Conservation (phyloP, 371 early-diverging fungal species). For the Mortierella sp. region DNA sequence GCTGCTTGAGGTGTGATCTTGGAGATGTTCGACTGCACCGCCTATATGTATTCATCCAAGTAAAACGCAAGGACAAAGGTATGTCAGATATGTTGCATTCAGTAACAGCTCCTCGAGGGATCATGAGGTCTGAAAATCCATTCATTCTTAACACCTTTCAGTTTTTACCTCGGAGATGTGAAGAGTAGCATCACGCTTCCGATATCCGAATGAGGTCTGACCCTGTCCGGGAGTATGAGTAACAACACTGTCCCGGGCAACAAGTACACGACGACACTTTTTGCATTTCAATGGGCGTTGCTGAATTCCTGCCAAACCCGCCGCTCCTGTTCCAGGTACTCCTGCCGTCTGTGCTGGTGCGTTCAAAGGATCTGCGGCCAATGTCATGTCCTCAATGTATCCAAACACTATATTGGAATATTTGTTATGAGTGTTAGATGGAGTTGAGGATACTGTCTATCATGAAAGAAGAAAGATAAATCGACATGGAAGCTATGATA, state of each 20-base stretch:
- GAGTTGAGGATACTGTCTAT: too few species aligned
- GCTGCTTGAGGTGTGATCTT: constrained; percentile 29
- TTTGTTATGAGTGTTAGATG: not conserved
- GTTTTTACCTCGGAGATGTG: constrained; percentile 56
- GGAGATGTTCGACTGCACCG: constrained; percentile 35
- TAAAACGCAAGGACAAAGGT: too few species aligned
- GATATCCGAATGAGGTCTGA: constrained; percentile 78
- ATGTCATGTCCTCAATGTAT: constrained; percentile 65
- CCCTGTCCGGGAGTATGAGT: constrained; percentile 82
- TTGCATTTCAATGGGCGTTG: constrained; percentile 46
- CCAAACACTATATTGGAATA: constrained; percentile 49
- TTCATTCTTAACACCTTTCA: too few species aligned
- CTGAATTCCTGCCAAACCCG: not conserved
- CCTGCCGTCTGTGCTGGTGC: not conserved
- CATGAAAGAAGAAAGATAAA: too few species aligned
- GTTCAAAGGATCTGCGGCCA: constrained; percentile 67
- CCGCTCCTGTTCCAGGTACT: not conserved
- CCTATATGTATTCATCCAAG: constrained; percentile 18
- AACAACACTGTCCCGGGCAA: constrained; percentile 74
- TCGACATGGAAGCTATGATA: not conserved
- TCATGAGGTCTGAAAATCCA: too few species aligned
- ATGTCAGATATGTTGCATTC: too few species aligned
- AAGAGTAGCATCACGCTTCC: constrained; percentile 73
- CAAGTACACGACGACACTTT: constrained; percentile 69
- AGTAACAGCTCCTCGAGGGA: too few species aligned